phyloP scores from a whole-genome alignment of 805 yeast species.

The Cephaloascus albidus region DNA sequence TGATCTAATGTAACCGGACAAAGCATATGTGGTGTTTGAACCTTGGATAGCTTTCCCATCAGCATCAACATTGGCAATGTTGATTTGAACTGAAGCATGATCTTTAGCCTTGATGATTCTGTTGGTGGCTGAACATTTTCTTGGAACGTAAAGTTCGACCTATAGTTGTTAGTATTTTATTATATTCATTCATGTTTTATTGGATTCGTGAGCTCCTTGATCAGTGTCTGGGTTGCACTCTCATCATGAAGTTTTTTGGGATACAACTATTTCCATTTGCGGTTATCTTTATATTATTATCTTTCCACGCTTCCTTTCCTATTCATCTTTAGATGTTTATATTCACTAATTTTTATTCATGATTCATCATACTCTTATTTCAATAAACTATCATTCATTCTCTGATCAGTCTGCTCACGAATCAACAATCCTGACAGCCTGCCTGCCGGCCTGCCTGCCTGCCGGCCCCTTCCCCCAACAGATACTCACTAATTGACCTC shows the following conservation, averaged over 20 bases:
- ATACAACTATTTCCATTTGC: too few relatives aligned
- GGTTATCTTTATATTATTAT: too few relatives aligned
- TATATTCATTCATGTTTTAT: too few relatives aligned
- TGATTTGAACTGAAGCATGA: slow-evolving; percentile 98
- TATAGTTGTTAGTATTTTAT: slow-evolving; percentile 31
- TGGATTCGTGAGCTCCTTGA: too few relatives aligned
- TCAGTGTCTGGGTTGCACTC: too few relatives aligned
- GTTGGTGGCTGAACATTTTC: slow-evolving; percentile 99
- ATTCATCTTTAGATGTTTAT: too few relatives aligned
- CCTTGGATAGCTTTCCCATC: slow-evolving; percentile 93
- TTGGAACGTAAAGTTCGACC: slow-evolving; percentile 99
- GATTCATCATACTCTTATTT: not conserved
- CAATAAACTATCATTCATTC: not conserved
- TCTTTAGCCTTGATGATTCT: slow-evolving; percentile 99
- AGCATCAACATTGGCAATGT: slow-evolving; percentile 96
- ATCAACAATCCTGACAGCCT: slow-evolving; percentile 1
- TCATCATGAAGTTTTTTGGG: too few relatives aligned
- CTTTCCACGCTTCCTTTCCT: too few relatives aligned
- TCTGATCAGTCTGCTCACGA: not conserved
- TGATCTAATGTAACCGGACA: slow-evolving; percentile 94
- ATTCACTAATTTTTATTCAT: not conserved
- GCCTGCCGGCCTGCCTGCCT: too few relatives aligned
- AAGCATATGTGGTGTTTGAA: slow-evolving; percentile 88
- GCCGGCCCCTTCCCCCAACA: not conserved
- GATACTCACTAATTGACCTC: slow-evolving; percentile 94